Evolutionary conservation across 352 stramenopile species (phyloP).

Genomic region (Pythium brachiatum): DNA sequence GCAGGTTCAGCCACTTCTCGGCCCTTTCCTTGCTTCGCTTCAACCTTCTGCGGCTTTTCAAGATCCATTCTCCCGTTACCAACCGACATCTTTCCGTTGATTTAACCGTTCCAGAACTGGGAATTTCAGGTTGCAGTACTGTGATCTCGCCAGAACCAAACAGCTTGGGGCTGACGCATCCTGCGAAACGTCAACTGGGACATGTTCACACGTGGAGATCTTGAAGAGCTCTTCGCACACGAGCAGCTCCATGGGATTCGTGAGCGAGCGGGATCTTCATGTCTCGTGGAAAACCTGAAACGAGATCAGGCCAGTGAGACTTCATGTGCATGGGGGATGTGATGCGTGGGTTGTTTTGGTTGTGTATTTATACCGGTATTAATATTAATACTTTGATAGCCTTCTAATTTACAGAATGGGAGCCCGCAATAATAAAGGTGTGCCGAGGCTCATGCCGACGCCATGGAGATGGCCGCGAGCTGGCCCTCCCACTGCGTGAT

Average conservation of each 20-base stretch:
- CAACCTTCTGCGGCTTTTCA: slow-evolving; percentile 14
- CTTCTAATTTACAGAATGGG: slow-evolving; percentile 1
- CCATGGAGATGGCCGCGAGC: slow-evolving; percentile 8
- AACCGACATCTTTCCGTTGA: background rate
- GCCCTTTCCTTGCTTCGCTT: background rate
- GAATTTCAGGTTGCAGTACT: too few relatives aligned
- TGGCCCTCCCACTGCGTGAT: slow-evolving; percentile 50
- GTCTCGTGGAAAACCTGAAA: background rate
- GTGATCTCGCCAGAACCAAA: too few relatives aligned
- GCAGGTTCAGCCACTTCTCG: too few relatives aligned
- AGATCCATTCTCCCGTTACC: slow-evolving; percentile 16
- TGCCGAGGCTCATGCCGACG: background rate
- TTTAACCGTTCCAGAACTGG: background rate
- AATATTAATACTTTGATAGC: slow-evolving; percentile 28
- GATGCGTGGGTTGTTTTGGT: too few relatives aligned
- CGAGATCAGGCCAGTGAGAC: too few relatives aligned
- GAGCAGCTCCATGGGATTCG: background rate
- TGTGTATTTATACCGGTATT: too few relatives aligned
- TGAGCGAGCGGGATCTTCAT: background rate
- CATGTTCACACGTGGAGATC: too few relatives aligned
- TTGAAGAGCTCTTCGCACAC: too few relatives aligned
- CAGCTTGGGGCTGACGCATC: background rate
- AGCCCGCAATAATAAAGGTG: background rate
- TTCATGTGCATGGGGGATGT: too few relatives aligned
- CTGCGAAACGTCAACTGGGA: background rate